Conservation (phyloP, 495 filamentous ascomycete genomes). For the Xylaria palmicola region DNA sequence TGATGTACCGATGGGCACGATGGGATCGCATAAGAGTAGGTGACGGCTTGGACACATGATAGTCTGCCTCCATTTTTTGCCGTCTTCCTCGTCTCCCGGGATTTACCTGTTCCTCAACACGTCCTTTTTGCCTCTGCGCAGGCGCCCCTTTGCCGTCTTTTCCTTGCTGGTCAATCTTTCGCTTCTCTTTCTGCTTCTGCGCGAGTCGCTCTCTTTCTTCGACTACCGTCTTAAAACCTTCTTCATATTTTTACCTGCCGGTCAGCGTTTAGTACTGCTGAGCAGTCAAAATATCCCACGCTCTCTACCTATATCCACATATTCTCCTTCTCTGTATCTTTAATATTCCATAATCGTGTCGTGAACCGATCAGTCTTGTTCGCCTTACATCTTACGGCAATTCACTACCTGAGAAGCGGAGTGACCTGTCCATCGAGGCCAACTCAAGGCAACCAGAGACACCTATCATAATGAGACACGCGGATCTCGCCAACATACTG, state of each 20-base stretch:
- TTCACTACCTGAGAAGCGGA: not conserved
- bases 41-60: not conserved
- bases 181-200: conserved; percentile 13
- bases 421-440: not conserved
- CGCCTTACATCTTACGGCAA: no score
- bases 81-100: conserved; percentile 11
- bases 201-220: conserved; percentile 16
- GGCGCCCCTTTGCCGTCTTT: conserved; percentile 9
- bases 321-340: not conserved
- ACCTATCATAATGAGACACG: conserved; percentile 1
- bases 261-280: conserved; percentile 29
- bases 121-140: conserved; percentile 1
- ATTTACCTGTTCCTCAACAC: conserved; percentile 16
- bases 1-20: not conserved
- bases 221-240: not conserved
- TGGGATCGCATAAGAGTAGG: not conserved
- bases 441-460: not conserved
- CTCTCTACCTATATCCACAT: conserved; percentile 13
- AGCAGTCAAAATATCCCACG: conserved; percentile 20
- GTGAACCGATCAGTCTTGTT: not conserved
- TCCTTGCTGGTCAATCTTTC: conserved; percentile 16
- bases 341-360: conserved; percentile 4
- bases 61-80: not conserved
- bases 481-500: not conserved
- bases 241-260: conserved; percentile 20